Base-by-base conservation (phyloP, 805 yeast genomes). In the Trichomonascus vanleenenianus region DNA sequence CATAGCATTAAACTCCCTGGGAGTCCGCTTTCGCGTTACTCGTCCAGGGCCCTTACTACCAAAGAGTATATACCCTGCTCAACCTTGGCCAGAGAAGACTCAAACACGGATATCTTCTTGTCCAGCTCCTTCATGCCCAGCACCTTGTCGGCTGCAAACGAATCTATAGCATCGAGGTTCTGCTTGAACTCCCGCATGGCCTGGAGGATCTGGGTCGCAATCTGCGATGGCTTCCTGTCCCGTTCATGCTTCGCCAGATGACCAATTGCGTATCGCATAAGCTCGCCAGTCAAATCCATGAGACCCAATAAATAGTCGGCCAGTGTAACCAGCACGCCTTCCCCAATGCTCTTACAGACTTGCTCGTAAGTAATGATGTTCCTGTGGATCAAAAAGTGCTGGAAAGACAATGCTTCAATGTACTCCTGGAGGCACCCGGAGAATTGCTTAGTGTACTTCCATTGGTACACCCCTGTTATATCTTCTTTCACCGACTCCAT, bases 281-380 rank as follows among this genome's bases (percentile, higher is more conserved):
- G 57, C 44, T 69, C 73, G 1, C 73, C 73, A 0, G 73, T 66
- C 40, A 66, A 47, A 47, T 69, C 73, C 47, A 69, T 58, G n/a
- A 68, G 42, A 1, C 73, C 73, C 57, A 68, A 59, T 25, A 68
- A 52, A 49, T 62, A 68, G 50, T 69, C 72, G 11, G 59, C 63
- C 18, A 43, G 43, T 9, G 56, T 33, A 4, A 60, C 46, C 35
- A 40, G n/a, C 6, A 50, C 34, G 30, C 31, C 42, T 4, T 35
- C 38, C 3, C 43, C 46, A 10, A 48, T 35, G 19, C 42, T 32
- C 19, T 33, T 41, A 4, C 20, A n/a, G 16, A 43, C 44, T 16
- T 30, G 12, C 6, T 19, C 40, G 9, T 14, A 12, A 2, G 41
- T 15, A 35, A 56, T 50, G 8, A 56, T 47, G 25, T 25, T 19